These are phyloP conservation scores for Alternaria ethzedia DNA, from an alignment of 2,329 filamentous ascomycete genomes.

Conservation along the genomic window DNA sequence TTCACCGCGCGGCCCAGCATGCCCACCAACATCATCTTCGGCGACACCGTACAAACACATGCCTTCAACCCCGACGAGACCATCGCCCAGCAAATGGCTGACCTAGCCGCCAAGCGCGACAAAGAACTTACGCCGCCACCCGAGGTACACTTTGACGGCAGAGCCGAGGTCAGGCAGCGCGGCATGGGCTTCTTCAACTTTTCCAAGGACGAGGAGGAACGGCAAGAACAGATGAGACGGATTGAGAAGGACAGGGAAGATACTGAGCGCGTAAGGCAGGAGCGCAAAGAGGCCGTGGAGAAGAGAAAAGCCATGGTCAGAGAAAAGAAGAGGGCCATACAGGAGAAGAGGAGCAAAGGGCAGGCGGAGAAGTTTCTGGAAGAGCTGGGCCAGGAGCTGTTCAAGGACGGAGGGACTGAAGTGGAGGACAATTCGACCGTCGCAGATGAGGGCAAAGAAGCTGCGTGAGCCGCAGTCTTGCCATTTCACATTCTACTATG, in stretches of 20 bases:
- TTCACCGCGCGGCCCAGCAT: slow-evolving; percentile 72
- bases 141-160: slow-evolving; percentile 83
- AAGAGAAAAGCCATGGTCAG: slow-evolving; percentile 70
- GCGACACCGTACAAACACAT: slow-evolving; percentile 80
- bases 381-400: slow-evolving; percentile 49
- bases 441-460: neutral
- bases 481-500: neutral
- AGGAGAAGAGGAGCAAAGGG: slow-evolving; percentile 64
- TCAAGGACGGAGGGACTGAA: slow-evolving; percentile 2
- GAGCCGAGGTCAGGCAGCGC: slow-evolving; percentile 81
- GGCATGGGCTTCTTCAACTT: slow-evolving; percentile 94
- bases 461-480: neutral
- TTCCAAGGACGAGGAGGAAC: slow-evolving; percentile 72
- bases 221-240: slow-evolving; percentile 76
- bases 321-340: slow-evolving; percentile 66
- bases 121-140: slow-evolving; percentile 79
- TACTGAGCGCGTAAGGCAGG: slow-evolving; percentile 68
- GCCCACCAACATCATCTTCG: slow-evolving; percentile 78
- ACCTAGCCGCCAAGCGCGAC: slow-evolving; percentile 78
- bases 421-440: neutral
- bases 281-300: slow-evolving; percentile 57
- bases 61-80: slow-evolving; percentile 80
- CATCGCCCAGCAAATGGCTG: slow-evolving; percentile 72
- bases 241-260: slow-evolving; percentile 70
- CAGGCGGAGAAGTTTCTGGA: slow-evolving; percentile 77